phyloP scores from a whole-genome alignment of 2,329 filamentous ascomycete genomes.

The Diaporthe vaccinii region DNA sequence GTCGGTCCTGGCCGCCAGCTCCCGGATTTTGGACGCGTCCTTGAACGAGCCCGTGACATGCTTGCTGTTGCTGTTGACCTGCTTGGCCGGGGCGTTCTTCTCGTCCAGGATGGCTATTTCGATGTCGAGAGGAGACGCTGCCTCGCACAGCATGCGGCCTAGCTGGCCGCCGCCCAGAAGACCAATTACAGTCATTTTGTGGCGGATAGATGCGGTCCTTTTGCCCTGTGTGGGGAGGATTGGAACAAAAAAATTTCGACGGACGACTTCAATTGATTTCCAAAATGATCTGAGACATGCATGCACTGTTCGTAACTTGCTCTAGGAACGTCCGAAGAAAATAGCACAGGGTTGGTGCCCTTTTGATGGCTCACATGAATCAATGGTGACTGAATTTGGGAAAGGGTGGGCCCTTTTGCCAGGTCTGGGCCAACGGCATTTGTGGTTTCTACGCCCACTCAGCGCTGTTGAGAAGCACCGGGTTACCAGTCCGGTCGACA shows the following conservation, averaged over 20 bases:
- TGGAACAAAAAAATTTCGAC: not conserved
- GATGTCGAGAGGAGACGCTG: conserved; percentile 81
- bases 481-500: no score
- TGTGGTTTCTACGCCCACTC: not conserved
- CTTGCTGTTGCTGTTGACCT: conserved; percentile 80
- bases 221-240: not conserved
- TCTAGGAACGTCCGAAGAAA: not conserved
- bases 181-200: conserved; percentile 52
- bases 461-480: no score
- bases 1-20: conserved; percentile 82
- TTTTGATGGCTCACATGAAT: conserved; percentile 28
- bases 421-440: conserved; percentile 3
- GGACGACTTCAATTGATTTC: not conserved
- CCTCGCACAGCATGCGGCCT: conserved; percentile 93
- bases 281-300: no score
- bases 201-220: not conserved
- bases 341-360: not conserved
- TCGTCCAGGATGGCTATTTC: conserved; percentile 84
- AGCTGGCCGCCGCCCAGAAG: conserved; percentile 78
- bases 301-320: not conserved
- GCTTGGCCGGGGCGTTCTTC: conserved; percentile 83
- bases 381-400: conserved; percentile 27
- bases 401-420: not conserved
- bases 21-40: conserved; percentile 81
- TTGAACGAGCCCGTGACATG: conserved; percentile 93